These are phyloP conservation scores for Alternaria metachromatica DNA, from an alignment of 2,329 filamentous ascomycete genomes.

Conservation along the genomic window DNA sequence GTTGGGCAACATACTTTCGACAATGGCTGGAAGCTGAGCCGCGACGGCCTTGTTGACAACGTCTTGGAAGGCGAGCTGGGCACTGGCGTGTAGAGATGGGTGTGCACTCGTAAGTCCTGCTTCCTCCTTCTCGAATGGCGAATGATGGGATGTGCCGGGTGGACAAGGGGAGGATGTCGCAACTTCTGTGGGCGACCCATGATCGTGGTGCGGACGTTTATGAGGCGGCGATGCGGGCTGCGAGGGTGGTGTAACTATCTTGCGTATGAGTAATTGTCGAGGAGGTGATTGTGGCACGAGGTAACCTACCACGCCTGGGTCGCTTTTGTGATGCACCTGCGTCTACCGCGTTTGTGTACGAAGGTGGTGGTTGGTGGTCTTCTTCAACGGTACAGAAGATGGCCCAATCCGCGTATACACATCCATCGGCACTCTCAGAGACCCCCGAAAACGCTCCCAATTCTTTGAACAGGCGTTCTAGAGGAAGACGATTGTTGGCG, in stretches of 20 bases:
- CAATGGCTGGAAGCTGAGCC: slow-evolving; percentile 5
- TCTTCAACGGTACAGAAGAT: slow-evolving; percentile 13
- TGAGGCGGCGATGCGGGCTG: slow-evolving; percentile 7
- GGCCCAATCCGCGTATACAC: slow-evolving; percentile 6
- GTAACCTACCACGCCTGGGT: slow-evolving; percentile 16
- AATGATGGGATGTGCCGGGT: background rate
- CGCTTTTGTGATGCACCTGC: slow-evolving; percentile 13
- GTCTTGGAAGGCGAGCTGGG: slow-evolving; percentile 2
- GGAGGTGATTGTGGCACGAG: background rate
- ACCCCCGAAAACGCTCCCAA: slow-evolving; percentile 16
- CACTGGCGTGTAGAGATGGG: background rate
- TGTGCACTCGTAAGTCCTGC: background rate
- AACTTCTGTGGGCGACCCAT: slow-evolving; percentile 10
- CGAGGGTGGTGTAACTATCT: slow-evolving; percentile 7
- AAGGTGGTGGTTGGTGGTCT: slow-evolving; percentile 11
- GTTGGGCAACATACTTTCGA: slow-evolving; percentile 7
- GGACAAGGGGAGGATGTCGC: background rate
- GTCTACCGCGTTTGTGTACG: slow-evolving; percentile 5
- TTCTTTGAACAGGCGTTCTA: slow-evolving; percentile 12
- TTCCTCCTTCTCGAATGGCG: background rate
- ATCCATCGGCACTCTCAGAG: slow-evolving; percentile 5
- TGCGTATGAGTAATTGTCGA: background rate
- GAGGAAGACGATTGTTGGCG: slow-evolving; percentile 7
- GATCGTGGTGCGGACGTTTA: slow-evolving; percentile 14
- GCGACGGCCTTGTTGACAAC: slow-evolving; percentile 9